Percentiles rank a stretch among this genome's conserved stretches.
These are phyloP conservation scores for Aspergillus sclerotioniger DNA, from an alignment of 495 filamentous ascomycete genomes.

Conservation along the genomic window DNA sequence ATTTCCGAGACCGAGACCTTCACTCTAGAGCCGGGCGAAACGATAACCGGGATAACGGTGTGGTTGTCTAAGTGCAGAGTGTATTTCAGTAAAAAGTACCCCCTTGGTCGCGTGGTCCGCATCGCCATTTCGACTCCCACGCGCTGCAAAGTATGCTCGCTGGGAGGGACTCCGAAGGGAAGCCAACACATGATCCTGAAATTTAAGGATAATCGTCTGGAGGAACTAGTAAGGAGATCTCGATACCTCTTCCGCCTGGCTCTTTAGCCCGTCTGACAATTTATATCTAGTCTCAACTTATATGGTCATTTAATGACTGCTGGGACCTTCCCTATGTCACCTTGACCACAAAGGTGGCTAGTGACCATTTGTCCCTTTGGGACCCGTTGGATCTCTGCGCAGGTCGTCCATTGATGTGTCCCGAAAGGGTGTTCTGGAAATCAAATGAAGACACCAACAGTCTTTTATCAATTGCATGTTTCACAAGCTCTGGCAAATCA, in stretches of 20 bases:
- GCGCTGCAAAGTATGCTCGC: background rate
- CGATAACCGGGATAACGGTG: slow-evolving; percentile 4
- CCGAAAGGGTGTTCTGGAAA: slow-evolving; percentile 1
- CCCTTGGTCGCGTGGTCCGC: slow-evolving; percentile 6
- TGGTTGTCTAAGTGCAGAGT: background rate
- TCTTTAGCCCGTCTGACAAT: background rate
- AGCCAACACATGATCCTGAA: background rate
- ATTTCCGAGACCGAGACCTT: background rate
- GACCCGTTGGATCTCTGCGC: background rate
- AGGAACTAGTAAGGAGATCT: slow-evolving; percentile 8
- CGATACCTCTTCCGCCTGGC: background rate
- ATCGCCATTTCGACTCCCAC: slow-evolving; percentile 7
- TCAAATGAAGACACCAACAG: background rate
- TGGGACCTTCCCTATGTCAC: slow-evolving; percentile 8
- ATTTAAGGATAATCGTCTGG: slow-evolving; percentile 2
- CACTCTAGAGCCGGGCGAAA: background rate
- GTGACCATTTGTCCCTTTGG: background rate
- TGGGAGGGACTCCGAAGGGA: background rate
- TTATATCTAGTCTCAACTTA: background rate
- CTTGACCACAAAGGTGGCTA: background rate
- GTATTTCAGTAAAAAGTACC: background rate
- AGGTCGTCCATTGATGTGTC: background rate
- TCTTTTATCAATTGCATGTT: background rate
- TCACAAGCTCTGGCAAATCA: background rate
- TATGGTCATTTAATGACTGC: slow-evolving; percentile 7